A percentile compares a stretch with the other conserved stretches of the same genome.
Evolutionary conservation across 495 filamentous ascomycete species (phyloP).

Genomic region (Haplographium delicatum): DNA sequence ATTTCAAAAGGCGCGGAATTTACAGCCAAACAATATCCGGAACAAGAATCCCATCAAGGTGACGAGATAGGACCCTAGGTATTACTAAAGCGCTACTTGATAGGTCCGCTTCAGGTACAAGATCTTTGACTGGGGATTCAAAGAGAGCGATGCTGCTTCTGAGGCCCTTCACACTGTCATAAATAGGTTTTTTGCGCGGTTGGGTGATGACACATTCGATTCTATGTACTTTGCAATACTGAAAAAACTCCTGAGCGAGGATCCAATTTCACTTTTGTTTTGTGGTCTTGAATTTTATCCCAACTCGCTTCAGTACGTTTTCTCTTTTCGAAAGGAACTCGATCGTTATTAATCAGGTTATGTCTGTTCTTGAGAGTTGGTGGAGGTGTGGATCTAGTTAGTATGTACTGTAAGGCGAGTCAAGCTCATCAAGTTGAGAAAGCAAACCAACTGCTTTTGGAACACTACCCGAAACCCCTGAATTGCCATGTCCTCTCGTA

Average conservation of each 20-base stretch:
- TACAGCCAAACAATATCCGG: too few relatives aligned
- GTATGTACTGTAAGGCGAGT: too few relatives aligned
- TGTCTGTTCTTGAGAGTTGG: neutral
- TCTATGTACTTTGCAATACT: slow-evolving; percentile 28
- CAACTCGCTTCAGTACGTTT: slow-evolving; percentile 31
- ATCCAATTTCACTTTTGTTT: slow-evolving; percentile 32
- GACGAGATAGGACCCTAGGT: too few relatives aligned
- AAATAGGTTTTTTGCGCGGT: slow-evolving; percentile 33
- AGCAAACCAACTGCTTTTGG: too few relatives aligned
- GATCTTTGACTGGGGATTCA: slow-evolving; percentile 34
- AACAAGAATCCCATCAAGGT: too few relatives aligned
- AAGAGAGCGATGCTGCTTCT: slow-evolving; percentile 30
- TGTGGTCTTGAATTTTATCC: slow-evolving; percentile 30
- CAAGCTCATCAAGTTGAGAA: too few relatives aligned
- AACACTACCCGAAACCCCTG: too few relatives aligned
- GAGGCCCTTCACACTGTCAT: slow-evolving; percentile 32
- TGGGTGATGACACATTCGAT: slow-evolving; percentile 32
- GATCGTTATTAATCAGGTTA: neutral
- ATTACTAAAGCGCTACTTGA: too few relatives aligned
- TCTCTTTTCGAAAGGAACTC: slow-evolving; percentile 25
- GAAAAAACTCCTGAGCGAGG: slow-evolving; percentile 26
- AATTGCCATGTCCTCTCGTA: too few relatives aligned
- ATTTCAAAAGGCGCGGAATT: too few relatives aligned
- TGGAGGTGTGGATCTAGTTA: too few relatives aligned
- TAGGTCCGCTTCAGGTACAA: slow-evolving; percentile 34